Evolutionary conservation across 23 red algal species (phyloP), one percentile per base, ranked within the genome.

Genomic region (Gracilaria vermiculophylla): DNA sequence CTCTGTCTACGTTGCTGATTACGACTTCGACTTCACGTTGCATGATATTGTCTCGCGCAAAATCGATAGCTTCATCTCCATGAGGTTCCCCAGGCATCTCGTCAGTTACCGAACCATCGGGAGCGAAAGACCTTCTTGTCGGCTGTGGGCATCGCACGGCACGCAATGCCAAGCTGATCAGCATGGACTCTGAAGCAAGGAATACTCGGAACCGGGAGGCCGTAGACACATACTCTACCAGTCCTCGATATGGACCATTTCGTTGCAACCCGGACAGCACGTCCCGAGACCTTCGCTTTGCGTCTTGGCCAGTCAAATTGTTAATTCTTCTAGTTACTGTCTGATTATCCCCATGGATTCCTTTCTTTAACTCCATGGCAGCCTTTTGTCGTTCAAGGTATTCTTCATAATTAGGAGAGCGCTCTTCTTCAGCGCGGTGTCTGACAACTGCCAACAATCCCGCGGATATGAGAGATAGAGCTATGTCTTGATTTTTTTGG

Each of bases 21-120:
- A 53, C 39, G 20, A 96, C 86, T 36, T 96, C 82, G 20, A 96
- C 94, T 53, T 96, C 94, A 16, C 94, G 69, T 62, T 96, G 94
- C 44, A 96, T 69, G 35, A 92, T 76, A n/a, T 80, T 42, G 15
- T 87, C 71, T 19, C 88, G 69, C 39, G 94, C 86, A 89, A 92
- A 96, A 53, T 76, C 50, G 20, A 77, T 44, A 35, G 94, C 87
- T 70, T 91, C 94, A 64, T 96, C 86, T 48, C 94, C 94, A 42
- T 92, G 77, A 21, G 84, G 88, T 43, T 96, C 87, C 47, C 70
- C 90, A 1, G 78, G 39, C 4, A 44, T n/a, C 31, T 85, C 80
- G 23, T 80, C 82, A 17, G 54, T 57, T 0, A 82, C 37, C 11
- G 70, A 67, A 13, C 92, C 90, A 34, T 82, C 80, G 27, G 94